A percentile compares a stretch with the other conserved stretches of the same genome.
Conservation (phyloP, 176 grass and related monocot species). For the Bromus sterilis region DNA sequence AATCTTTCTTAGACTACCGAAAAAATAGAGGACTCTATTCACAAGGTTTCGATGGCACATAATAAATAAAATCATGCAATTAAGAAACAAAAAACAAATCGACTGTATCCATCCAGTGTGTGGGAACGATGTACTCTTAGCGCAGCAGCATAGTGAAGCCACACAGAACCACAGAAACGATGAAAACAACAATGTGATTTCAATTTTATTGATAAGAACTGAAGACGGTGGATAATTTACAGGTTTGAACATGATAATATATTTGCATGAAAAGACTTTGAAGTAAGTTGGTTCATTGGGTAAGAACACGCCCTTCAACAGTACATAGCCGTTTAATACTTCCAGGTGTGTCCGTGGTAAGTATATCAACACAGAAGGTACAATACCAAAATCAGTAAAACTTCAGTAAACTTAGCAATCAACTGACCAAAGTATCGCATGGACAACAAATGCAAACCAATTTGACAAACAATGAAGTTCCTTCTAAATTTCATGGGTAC, state of each 20-base stretch:
- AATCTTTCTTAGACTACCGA: background rate
- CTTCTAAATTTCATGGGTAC: conserved; percentile 22
- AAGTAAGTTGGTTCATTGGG: background rate
- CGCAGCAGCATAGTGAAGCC: background rate
- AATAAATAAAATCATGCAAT: background rate
- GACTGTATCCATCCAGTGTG: background rate
- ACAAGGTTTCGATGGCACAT: background rate
- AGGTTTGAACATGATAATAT: background rate
- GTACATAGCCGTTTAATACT: conserved; percentile 2
- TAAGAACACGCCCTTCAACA: background rate
- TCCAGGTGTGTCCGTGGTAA: background rate
- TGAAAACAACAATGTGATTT: background rate
- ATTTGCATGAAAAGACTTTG: background rate
- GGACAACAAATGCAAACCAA: conserved; percentile 1
- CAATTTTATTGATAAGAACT: background rate
- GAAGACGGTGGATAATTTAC: conserved; percentile 1
- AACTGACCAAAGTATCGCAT: background rate
- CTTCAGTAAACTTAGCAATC: background rate
- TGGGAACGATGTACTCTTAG: background rate
- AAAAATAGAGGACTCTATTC: background rate
- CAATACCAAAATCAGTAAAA: background rate
- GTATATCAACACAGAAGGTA: background rate
- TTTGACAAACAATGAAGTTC: background rate
- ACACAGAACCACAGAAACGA: background rate
- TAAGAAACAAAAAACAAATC: background rate